These are phyloP conservation scores for Stachybotrys echinatus DNA, from an alignment of 2,329 filamentous ascomycete species.

Conservation along the genomic window DNA sequence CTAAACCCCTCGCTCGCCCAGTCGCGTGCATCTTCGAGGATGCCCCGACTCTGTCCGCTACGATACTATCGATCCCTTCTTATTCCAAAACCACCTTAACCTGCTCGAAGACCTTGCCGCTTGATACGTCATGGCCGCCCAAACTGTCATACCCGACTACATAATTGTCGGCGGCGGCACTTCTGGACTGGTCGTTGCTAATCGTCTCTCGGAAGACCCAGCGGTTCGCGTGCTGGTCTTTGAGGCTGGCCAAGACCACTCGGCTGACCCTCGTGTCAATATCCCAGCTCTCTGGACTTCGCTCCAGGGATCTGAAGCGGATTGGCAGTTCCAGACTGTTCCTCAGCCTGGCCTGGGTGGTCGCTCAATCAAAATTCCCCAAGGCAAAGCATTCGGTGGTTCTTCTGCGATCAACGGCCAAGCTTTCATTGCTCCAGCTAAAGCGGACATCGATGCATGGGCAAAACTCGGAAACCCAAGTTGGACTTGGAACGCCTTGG, in stretches of 20 bases:
- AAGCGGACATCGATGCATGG: slow-evolving; percentile 18
- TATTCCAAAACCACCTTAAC: too few species aligned
- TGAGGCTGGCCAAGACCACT: slow-evolving; percentile 21
- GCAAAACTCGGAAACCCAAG: slow-evolving; percentile 18
- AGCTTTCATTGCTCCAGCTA: slow-evolving; percentile 11
- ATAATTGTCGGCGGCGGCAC: slow-evolving; percentile 24
- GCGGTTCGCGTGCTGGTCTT: slow-evolving; percentile 16
- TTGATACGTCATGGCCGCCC: too few species aligned
- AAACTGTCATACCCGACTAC: slow-evolving; percentile 4
- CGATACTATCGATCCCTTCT: too few species aligned
- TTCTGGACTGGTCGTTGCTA: slow-evolving; percentile 21
- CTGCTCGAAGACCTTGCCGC: too few species aligned
- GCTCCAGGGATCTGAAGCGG: slow-evolving; percentile 15
- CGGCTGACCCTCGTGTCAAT: slow-evolving; percentile 15
- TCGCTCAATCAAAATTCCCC: slow-evolving; percentile 10
- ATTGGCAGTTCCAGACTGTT: slow-evolving; percentile 18
- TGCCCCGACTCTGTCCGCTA: too few species aligned
- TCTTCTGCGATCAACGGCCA: slow-evolving; percentile 18
- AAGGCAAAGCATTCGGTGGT: slow-evolving; percentile 15
- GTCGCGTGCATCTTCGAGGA: too few species aligned
- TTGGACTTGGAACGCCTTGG: slow-evolving; percentile 17
- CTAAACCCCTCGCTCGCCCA: too few species aligned
- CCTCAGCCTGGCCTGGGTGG: slow-evolving; percentile 9
- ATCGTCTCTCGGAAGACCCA: slow-evolving; percentile 17
- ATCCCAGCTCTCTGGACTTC: slow-evolving; percentile 17